Evolutionary conservation across 192 early-diverging fungal species (phyloP), one percentile per base, ranked within the genome.

Genomic region (Backusella liffmaniae): DNA sequence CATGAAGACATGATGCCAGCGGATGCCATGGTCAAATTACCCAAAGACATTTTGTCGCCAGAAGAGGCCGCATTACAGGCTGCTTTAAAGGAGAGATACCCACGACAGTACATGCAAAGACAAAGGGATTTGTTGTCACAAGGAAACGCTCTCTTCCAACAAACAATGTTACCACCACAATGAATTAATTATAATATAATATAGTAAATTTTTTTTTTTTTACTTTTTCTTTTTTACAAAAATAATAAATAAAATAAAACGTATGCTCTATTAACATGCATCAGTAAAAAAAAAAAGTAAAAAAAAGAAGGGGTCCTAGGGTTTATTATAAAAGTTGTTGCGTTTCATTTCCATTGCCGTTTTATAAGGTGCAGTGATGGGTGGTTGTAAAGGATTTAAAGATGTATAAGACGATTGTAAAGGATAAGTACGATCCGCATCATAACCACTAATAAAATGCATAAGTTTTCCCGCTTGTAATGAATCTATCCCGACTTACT

Each of bases 281-380:
- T 35, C 13, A 68, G 37, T 37, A 29, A 32, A 13, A 66, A 66
- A 29, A 29, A 16, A 66, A 32, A 35, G 3, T 1, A 69, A 18
- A 42, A 10, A 51, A 15, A 18, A 3, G 4, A 16, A 21, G 15
- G 67, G n/a, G 66, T 51, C 66, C 36, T 73, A 67, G 18, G 75
- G 56, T 66, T 88, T 87, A 72, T 91, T 93, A 78, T 90, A 93
- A 80, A 91, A 92, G 42, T 92, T 93, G 16, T 88, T 88, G 29
- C 91, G 89, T 68, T 92, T 92, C 74, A 92, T 84, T 62, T 62
- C 89, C 30, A 96, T 88, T 5, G 93, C 94, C 59, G 88, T 92
- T 71, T 94, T 88, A 86, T 98, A 97, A 6, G 96, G 94, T 21
- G 96, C 95, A 44, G 87, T 91, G 76, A 96, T 96, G 7, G 96